A percentile compares a stretch with the other conserved stretches of the same genome.
Evolutionary conservation across 2,329 filamentous ascomycete species (phyloP).

Genomic region (Colletotrichum tanaceti): DNA sequence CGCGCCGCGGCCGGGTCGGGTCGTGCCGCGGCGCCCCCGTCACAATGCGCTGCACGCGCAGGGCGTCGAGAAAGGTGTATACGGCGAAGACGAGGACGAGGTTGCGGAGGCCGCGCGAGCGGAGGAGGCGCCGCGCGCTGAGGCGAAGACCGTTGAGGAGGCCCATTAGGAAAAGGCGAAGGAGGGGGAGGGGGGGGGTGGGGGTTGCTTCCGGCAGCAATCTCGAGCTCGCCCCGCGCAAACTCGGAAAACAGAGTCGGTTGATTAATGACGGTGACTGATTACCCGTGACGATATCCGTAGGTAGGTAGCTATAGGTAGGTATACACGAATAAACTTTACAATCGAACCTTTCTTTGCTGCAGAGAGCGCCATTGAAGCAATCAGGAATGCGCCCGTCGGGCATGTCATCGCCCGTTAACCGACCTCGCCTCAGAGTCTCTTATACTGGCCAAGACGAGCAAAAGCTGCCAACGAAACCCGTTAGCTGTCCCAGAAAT

Average conservation of each 20-base stretch:
- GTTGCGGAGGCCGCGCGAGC: slow-evolving; percentile 51
- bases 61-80: slow-evolving; percentile 54
- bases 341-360: neutral
- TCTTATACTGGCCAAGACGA: slow-evolving; percentile 14
- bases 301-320: too few relatives aligned
- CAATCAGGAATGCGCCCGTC: neutral
- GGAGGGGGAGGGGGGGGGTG: too few relatives aligned
- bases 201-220: neutral
- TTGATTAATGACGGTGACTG: neutral
- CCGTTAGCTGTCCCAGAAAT: neutral
- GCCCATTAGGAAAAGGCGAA: slow-evolving; percentile 8
- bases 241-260: neutral
- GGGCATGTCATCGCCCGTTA: neutral
- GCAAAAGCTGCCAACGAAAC: neutral
- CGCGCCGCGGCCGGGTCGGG: slow-evolving; percentile 43
- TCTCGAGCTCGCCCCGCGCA: neutral
- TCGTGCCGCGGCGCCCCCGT: slow-evolving; percentile 28
- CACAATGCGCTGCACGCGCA: slow-evolving; percentile 48
- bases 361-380: slow-evolving; percentile 1
- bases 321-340: neutral
- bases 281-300: neutral
- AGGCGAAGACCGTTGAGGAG: slow-evolving; percentile 29
- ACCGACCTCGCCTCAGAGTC: neutral
- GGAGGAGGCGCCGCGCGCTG: slow-evolving; percentile 51
- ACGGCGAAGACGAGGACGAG: slow-evolving; percentile 51